Percentiles rank a stretch among this genome's conserved stretches.
phyloP scores from a whole-genome alignment of 208 protist genomes.

The Acanthamoeba castellanii region DNA sequence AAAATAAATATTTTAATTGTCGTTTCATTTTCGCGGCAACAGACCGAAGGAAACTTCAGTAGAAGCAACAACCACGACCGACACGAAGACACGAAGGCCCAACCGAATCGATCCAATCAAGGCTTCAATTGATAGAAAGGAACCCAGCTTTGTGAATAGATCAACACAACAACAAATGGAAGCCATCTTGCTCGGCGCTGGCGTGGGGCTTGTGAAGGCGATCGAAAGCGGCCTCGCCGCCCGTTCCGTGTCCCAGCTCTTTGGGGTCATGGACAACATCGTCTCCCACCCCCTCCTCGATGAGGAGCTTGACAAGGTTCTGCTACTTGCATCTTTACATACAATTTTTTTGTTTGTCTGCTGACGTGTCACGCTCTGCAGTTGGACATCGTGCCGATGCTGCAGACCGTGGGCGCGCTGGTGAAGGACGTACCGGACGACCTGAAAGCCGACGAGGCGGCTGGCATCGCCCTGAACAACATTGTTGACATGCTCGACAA shows the following conservation, averaged over 20 bases:
- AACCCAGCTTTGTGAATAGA: too few relatives aligned
- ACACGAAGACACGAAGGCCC: too few relatives aligned
- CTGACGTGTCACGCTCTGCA: background rate
- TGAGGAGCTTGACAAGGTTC: conserved; percentile 56
- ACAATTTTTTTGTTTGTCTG: background rate
- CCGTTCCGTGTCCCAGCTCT: conserved; percentile 13
- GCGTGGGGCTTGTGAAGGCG: conserved; percentile 40
- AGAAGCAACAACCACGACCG: too few relatives aligned
- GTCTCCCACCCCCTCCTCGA: conserved; percentile 30
- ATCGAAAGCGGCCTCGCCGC: conserved; percentile 26
- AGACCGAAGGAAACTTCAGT: too few relatives aligned
- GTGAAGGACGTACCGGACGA: conserved; percentile 58
- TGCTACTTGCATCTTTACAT: too few relatives aligned
- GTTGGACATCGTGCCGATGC: conserved; percentile 61
- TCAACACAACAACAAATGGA: background rate
- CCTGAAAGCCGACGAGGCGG: conserved; percentile 14
- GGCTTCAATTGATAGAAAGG: too few relatives aligned
- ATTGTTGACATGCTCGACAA: conserved; percentile 67
- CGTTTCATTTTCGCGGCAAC: too few relatives aligned
- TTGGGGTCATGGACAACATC: conserved; percentile 45
- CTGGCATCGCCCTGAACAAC: conserved; percentile 28
- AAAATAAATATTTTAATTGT: too few relatives aligned
- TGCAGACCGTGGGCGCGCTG: conserved; percentile 34
- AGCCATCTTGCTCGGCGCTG: conserved; percentile 6
- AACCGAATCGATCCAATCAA: too few relatives aligned